Base-by-base conservation (phyloP, 177 flowering plant species). In the Vitis hybrid region DNA sequence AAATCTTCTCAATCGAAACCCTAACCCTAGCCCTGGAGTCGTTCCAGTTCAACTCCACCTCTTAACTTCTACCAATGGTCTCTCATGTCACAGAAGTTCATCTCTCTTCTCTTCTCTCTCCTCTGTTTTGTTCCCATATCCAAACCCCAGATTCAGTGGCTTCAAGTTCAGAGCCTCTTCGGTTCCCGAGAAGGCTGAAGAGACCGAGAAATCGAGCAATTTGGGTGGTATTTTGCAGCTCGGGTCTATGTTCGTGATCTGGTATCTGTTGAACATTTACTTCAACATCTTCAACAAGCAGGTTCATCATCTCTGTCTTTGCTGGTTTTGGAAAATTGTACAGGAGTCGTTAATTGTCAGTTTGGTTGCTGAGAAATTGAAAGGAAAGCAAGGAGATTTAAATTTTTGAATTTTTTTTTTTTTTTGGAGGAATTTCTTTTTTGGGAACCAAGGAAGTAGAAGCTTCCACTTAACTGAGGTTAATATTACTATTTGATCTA, bases 221-320 rank as follows among this genome's bases (percentile, higher is more conserved):
- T 27, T 62, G 70, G n/a, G 17, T 12, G 15, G 60, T 62, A 72
- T 54, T 49, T 52, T 81, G 78, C 80, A 62, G 80, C 86, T 87
- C 49, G 86, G 79, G 3, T 52, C 68, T 24, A 75, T 85, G 87
- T 87, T 87, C 69, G 83, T 60, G 14, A 18, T 82, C 19, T 87
- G 91, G 91, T 87, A 87, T 73, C 56, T 77, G 13, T 77, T 85
- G 73, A 87, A 87, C 71, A 85, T 87, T 63, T 85, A 72, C 80
- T 87, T 70, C 86, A 84, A 87, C 79, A 85, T 87, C 62, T 84
- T 62, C 72, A 87, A 85, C 71, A 87, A 87, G 66, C 89, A 87
- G 91, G 91, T 87, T 62, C 46, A 2, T 56, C 14, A 40, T 18
- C 58, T 66, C 24, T 18, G 7, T 12, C 15, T 7, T 40, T 13